Conservation (phyloP, 495 filamentous ascomycete species). For the Lichenothelia convexa region DNA sequence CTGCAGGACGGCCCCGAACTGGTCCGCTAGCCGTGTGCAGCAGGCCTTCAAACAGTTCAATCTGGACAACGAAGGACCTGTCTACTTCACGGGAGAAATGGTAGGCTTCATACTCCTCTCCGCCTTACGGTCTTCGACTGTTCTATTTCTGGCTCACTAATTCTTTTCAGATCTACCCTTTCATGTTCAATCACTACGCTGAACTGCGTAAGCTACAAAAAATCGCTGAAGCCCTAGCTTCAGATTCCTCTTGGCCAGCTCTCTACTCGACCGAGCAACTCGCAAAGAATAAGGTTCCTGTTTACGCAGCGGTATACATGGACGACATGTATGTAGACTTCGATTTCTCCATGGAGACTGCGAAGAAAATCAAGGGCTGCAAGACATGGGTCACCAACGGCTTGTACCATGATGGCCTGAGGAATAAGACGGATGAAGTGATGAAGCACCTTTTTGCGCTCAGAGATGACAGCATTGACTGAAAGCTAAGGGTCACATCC, state of each 20-base stretch:
- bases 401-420: conserved; percentile 70
- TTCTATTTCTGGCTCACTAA: background rate
- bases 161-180: conserved; percentile 44
- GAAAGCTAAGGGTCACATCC: no score
- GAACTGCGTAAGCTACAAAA: conserved; percentile 47
- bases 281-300: conserved; percentile 62
- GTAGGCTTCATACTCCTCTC: conserved; percentile 15
- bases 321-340: conserved; percentile 94
- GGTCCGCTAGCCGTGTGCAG: conserved; percentile 41
- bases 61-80: conserved; percentile 30
- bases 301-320: conserved; percentile 68
- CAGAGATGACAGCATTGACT: conserved; percentile 20
- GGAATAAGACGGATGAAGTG: conserved; percentile 54
- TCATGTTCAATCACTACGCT: conserved; percentile 58
- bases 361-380: conserved; percentile 51
- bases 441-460: conserved; percentile 17
- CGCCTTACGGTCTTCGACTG: no score
- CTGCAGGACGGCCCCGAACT: conserved; percentile 28
- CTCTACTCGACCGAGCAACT: conserved; percentile 63
- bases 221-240: conserved; percentile 53
- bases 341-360: conserved; percentile 52
- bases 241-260: conserved; percentile 44
- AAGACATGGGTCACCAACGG: conserved; percentile 72
- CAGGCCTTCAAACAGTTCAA: conserved; percentile 26
- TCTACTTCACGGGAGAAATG: conserved; percentile 88